Base-by-base conservation (phyloP, 176 grass and related monocot species). In the Oryza glaberrima region DNA sequence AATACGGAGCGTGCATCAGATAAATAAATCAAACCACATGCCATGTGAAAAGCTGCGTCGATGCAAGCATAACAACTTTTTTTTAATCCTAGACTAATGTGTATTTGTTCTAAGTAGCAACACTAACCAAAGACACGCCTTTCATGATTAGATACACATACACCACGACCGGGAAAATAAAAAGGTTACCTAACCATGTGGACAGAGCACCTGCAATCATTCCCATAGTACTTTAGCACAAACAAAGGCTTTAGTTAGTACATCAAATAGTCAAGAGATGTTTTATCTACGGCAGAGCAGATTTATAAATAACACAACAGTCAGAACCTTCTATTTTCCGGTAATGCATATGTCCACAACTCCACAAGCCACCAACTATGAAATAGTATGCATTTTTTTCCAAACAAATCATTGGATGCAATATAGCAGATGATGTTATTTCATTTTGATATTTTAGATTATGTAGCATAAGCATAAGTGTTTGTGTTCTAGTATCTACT, bases 191-290 rank as follows among this genome's bases (percentile, higher is more conserved):
- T 6, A 23, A 9, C 58, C 19, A 91, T 91, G 85, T 84, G 70
- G 44, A 79, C 70, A 87, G 89, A 76, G 45, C 85, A 84, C 71
- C 76, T 87, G 85, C 61, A 84, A 87, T 87, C 85, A 87, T 91
- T 91, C 76, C 78, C 6, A 58, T 28, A 43, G 69, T 58, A 72
- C 11, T 25, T 68, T 72, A 64, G 70, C 77, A 80, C 10, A 52
- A 34, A 69, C 80, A 79, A 69, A 87, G n/a, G 26, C 41, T 64
- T 83, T 58, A 28, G 48, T 63, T 47, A 38, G 75, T 79, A 86
- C 82, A 47, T 7, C 9, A 65, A 65, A 30, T 61, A 69, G 45
- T 40, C 72, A 83, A 75, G 69, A 13, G 80, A 34, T 63, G 68
- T 67, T 77, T 78, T 78, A 63, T 23, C 30, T 69, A 47, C 61